Conservation (phyloP, 805 yeast species). For the Saccharomycopsis fibuligera region DNA sequence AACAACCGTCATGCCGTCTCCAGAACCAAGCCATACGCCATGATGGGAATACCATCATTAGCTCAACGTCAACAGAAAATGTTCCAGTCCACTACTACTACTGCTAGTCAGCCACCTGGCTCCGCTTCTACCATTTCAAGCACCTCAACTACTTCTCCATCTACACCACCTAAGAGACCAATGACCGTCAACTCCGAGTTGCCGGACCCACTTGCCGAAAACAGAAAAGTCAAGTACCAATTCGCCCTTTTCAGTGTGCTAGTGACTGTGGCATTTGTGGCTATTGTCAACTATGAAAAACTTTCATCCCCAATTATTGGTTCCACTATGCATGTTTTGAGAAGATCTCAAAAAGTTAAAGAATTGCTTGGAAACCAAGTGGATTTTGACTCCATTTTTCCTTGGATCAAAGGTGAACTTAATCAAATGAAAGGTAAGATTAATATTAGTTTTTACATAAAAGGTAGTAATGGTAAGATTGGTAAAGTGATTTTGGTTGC, state of each 20-base stretch:
- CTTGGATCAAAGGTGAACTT: conserved; percentile 84
- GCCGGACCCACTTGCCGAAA: conserved; percentile 69
- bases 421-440: conserved; percentile 80
- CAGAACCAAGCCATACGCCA: too few relatives aligned
- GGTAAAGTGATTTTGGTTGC: conserved; percentile 62
- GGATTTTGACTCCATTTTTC: conserved; percentile 59
- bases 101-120: background rate
- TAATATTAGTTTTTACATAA: conserved; percentile 62
- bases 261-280: conserved; percentile 49
- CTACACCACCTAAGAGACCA: conserved; percentile 27
- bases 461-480: conserved; percentile 53
- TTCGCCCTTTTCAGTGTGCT: conserved; percentile 48
- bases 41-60: too few relatives aligned
- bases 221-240: conserved; percentile 43
- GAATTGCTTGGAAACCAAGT: conserved; percentile 68
- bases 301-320: conserved; percentile 82
- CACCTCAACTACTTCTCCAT: too few relatives aligned
- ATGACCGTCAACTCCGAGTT: conserved; percentile 71
- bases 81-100: background rate
- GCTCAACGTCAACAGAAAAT: too few relatives aligned
- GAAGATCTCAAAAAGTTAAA: conserved; percentile 65
- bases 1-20: too few relatives aligned
- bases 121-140: background rate
- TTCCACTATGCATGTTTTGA: conserved; percentile 77
- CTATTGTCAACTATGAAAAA: conserved; percentile 90